These are phyloP conservation scores for Polyporus tsugae DNA, from an alignment of 1,284 basidiomycete species.

Conservation along the genomic window DNA sequence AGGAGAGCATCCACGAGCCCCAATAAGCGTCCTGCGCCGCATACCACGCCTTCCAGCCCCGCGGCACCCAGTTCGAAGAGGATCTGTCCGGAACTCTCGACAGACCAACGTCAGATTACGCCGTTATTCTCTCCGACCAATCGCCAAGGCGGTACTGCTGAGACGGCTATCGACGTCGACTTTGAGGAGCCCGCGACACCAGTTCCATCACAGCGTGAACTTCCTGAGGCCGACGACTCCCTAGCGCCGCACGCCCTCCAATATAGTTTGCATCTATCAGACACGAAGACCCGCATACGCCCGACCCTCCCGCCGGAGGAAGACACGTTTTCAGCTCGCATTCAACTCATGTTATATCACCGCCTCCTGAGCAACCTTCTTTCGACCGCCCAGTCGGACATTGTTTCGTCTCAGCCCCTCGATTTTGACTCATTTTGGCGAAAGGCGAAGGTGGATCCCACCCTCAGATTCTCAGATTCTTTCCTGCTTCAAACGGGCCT, in stretches of 20 bases:
- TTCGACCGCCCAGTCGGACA: conserved; percentile 39
- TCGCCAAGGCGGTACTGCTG: neutral
- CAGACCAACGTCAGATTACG: conserved; percentile 35
- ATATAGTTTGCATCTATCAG: conserved; percentile 60
- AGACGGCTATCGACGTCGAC: conserved; percentile 1
- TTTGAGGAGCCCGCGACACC: neutral
- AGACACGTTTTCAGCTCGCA: conserved; percentile 70
- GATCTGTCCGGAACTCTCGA: conserved; percentile 24
- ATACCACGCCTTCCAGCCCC: conserved; percentile 30
- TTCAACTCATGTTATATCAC: conserved; percentile 89
- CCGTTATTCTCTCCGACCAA: conserved; percentile 37
- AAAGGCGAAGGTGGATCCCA: conserved; percentile 56
- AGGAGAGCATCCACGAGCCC: conserved; percentile 16
- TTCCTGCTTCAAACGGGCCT: conserved; percentile 64
- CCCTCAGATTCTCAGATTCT: conserved; percentile 55
- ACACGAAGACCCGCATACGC: conserved; percentile 78
- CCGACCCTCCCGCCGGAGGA: conserved; percentile 64
- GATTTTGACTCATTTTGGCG: conserved; percentile 67
- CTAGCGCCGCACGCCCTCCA: neutral
- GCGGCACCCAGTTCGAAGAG: conserved; percentile 40
- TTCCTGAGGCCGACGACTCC: neutral
- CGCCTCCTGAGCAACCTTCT: conserved; percentile 70
- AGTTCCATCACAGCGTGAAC: neutral
- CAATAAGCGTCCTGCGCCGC: conserved; percentile 31
- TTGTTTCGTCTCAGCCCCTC: conserved; percentile 42